Base-by-base conservation (phyloP, 1,284 basidiomycete species). In the Ceratobasidium sp. region DNA sequence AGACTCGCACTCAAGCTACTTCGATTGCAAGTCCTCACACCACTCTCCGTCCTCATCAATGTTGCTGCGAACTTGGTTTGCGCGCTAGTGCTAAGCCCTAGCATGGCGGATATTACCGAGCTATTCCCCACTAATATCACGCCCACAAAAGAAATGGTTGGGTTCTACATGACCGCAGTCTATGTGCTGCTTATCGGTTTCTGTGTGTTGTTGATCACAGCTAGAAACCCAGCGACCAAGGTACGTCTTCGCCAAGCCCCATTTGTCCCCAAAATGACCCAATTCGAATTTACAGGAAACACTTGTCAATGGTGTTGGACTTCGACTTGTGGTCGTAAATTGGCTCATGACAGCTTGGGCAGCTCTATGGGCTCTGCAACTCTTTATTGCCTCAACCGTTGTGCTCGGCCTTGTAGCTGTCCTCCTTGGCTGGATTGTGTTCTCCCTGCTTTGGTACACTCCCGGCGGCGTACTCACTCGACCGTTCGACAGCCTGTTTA, bases 311-410 rank as follows among this genome's bases (percentile, higher is more conserved):
- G 85, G 85, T 30, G 83, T 86, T 21, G 85, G 85, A 4, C 75
- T 85, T 7, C 77, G 85, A 5, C 81, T 86, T 52, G 83, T 85
- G 0, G 75, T 85, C 46, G 81, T 81, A 55, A 85, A 87, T 76
- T 85, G 85, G 81, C 74, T 85, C 38, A 80, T 84, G 76, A 83
- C 84, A 0, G 80, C 80, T 30, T 86, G 85, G 84, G 82, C 69
- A 0, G 63, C 70, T n/a, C 59, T 72, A 8, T 75, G 73, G 49
- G 74, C 72, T 46, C 52, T 76, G 46, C 72, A 76, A 43, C 47
- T 70, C 2, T 76, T 76, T 59, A 23, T 73, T 3, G 54, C 72
- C n/a, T 73, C 75, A 16, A 66, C 70, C 14, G 62, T 76, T 38
- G 46, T 74, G 26, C 61, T 73, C 11, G 62, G 62, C 32, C 28